These are phyloP conservation scores for Trapa bicornis DNA, from an alignment of 345 rosid genomes.

Conservation along the genomic window DNA sequence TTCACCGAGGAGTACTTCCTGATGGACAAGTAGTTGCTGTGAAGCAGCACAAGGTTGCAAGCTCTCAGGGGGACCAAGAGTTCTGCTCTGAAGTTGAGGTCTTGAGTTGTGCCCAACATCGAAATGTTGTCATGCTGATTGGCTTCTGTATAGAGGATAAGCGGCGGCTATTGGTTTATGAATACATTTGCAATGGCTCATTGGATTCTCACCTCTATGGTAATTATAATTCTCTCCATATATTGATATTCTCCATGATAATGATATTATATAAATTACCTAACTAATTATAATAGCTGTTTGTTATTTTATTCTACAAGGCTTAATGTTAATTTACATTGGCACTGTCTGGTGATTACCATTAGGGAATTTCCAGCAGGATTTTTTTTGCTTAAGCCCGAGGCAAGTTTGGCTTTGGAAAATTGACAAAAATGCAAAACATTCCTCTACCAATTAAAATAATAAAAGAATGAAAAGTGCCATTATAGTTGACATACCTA, in stretches of 20 bases:
- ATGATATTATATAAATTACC: no score
- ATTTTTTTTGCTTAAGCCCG: not conserved
- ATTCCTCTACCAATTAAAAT: not conserved
- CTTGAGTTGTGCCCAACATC: constrained; percentile 96
- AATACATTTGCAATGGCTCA: constrained; percentile 96
- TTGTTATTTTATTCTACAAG: not conserved
- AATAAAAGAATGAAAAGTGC: not conserved
- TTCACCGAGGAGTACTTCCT: constrained; percentile 87
- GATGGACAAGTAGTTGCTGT: constrained; percentile 99
- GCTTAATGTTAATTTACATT: not conserved
- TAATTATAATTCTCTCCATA: constrained; percentile 13
- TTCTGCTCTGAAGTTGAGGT: constrained; percentile 99
- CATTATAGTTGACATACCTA: constrained; percentile 6
- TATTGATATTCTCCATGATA: not conserved
- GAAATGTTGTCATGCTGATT: constrained; percentile 92
- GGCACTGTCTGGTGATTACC: not conserved
- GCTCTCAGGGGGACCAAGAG: constrained; percentile 97
- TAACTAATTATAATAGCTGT: not conserved
- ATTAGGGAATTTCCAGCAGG: not conserved
- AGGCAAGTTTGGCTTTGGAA: not conserved
- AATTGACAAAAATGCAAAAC: not conserved
- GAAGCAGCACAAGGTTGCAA: constrained; percentile 95
- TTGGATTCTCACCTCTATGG: constrained; percentile 91
- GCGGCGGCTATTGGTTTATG: constrained; percentile 88
- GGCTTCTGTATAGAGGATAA: constrained; percentile 95